Conservation (phyloP, 441 rosid genomes). For the Euphorbia schlechtendalii region DNA sequence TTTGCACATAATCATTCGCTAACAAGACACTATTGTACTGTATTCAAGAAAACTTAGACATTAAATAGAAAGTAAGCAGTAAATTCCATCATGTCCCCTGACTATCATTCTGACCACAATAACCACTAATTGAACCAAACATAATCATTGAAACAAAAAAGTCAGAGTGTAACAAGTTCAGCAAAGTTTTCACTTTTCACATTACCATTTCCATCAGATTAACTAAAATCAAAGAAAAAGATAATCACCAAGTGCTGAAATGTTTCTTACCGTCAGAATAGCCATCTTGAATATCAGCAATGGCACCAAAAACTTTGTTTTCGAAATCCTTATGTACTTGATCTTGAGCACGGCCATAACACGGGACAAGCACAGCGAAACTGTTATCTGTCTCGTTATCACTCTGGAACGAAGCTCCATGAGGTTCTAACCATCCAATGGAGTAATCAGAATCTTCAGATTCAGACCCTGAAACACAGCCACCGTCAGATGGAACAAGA, state of each 20-base stretch:
- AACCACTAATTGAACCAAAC: neutral
- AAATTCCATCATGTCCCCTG: neutral
- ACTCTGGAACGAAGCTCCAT: constrained; percentile 55
- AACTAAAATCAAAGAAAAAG: neutral
- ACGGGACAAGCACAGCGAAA: constrained; percentile 71
- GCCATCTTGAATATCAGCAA: constrained; percentile 34
- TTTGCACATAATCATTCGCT: neutral
- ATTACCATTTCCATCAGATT: neutral
- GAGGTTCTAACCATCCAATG: constrained; percentile 81
- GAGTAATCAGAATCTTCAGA: constrained; percentile 74
- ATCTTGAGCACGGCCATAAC: constrained; percentile 44
- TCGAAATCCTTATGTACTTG: constrained; percentile 26
- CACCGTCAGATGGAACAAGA: constrained; percentile 75
- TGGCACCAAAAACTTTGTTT: constrained; percentile 34
- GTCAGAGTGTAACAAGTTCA: too few relatives aligned
- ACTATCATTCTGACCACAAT: neutral
- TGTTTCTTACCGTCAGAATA: constrained; percentile 10
- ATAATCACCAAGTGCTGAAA: neutral
- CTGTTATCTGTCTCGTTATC: constrained; percentile 52
- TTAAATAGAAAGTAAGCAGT: neutral
- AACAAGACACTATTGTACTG: neutral
- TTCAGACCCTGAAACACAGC: constrained; percentile 70
- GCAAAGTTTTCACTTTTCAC: too few relatives aligned
- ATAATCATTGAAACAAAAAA: neutral
- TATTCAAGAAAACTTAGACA: too few relatives aligned